Conservation (phyloP, 2,329 filamentous ascomycete genomes). For the Zymoseptoria tritici region DNA sequence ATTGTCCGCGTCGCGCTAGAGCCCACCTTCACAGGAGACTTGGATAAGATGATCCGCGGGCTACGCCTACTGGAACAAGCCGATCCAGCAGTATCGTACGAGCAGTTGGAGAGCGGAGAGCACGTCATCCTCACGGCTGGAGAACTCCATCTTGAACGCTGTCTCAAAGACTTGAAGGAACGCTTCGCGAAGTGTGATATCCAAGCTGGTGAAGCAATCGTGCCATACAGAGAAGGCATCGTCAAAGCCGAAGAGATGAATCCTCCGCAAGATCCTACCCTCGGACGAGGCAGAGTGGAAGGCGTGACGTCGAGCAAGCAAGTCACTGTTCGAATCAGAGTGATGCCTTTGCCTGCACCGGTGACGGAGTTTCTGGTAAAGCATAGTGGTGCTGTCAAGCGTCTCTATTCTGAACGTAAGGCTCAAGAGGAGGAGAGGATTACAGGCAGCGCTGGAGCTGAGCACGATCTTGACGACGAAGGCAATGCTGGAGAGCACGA, state of each 20-base stretch:
- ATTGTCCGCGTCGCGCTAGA: slow-evolving; percentile 97
- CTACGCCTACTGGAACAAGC: slow-evolving; percentile 83
- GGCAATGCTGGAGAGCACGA: slow-evolving; percentile 32
- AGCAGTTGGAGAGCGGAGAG: slow-evolving; percentile 85
- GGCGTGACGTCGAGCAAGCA: slow-evolving; percentile 78
- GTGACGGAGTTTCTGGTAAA: slow-evolving; percentile 82
- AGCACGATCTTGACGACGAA: slow-evolving; percentile 22
- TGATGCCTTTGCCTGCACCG: slow-evolving; percentile 67
- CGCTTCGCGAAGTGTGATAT: slow-evolving; percentile 91
- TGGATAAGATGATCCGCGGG: slow-evolving; percentile 91
- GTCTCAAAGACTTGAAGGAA: slow-evolving; percentile 85
- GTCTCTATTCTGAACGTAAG: slow-evolving; percentile 65
- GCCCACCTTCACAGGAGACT: slow-evolving; percentile 77
- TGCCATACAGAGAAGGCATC: slow-evolving; percentile 91
- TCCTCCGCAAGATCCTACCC: slow-evolving; percentile 72
- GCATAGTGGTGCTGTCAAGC: slow-evolving; percentile 70
- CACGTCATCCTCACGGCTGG: slow-evolving; percentile 92
- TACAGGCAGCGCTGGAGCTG: slow-evolving; percentile 32
- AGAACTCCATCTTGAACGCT: slow-evolving; percentile 88
- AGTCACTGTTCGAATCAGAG: slow-evolving; percentile 65
- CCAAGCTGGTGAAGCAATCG: slow-evolving; percentile 86
- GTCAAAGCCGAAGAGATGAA: slow-evolving; percentile 83
- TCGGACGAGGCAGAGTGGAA: slow-evolving; percentile 74
- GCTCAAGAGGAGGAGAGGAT: slow-evolving; percentile 38
- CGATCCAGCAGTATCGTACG: slow-evolving; percentile 92